phyloP scores from a whole-genome alignment of 192 early-diverging fungal genomes.

The Backusella tarrabulga region DNA sequence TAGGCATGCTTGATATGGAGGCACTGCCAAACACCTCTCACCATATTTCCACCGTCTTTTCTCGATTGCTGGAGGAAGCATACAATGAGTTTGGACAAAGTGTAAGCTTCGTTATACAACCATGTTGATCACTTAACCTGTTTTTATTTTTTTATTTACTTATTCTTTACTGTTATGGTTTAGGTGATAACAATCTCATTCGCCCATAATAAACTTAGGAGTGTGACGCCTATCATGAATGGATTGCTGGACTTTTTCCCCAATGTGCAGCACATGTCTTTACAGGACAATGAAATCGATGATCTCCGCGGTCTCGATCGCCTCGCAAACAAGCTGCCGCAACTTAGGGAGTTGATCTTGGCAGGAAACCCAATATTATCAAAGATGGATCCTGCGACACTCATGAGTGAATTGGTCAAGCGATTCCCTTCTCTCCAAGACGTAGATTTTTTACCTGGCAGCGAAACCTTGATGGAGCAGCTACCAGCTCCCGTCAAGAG shows the following conservation, averaged over 20 bases:
- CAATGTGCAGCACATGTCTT: constrained; percentile 37
- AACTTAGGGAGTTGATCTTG: constrained; percentile 39
- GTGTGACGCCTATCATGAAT: constrained; percentile 20
- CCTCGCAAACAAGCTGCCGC: constrained; percentile 29
- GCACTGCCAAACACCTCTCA: constrained; percentile 15
- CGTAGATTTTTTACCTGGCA: constrained; percentile 26
- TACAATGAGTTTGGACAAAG: constrained; percentile 10
- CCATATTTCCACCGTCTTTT: background rate
- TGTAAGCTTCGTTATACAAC: background rate
- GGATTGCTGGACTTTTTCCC: constrained; percentile 37
- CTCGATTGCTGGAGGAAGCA: constrained; percentile 1
- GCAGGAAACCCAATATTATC: constrained; percentile 39
- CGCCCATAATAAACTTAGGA: constrained; percentile 34
- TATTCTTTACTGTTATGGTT: background rate
- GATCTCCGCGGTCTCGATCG: constrained; percentile 33
- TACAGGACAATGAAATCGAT: constrained; percentile 42
- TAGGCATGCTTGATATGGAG: constrained; percentile 24
- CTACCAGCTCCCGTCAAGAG: constrained; percentile 28
- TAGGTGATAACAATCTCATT: constrained; percentile 44
- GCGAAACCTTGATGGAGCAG: background rate
- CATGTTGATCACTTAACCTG: background rate
- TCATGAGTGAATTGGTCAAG: constrained; percentile 31
- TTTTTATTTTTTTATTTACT: too few relatives aligned
- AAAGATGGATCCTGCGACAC: constrained; percentile 11
- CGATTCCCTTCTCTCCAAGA: constrained; percentile 40